These are phyloP conservation scores for Trypanosoma rangeli DNA, from an alignment of 208 protist species.

Conservation along the genomic window DNA sequence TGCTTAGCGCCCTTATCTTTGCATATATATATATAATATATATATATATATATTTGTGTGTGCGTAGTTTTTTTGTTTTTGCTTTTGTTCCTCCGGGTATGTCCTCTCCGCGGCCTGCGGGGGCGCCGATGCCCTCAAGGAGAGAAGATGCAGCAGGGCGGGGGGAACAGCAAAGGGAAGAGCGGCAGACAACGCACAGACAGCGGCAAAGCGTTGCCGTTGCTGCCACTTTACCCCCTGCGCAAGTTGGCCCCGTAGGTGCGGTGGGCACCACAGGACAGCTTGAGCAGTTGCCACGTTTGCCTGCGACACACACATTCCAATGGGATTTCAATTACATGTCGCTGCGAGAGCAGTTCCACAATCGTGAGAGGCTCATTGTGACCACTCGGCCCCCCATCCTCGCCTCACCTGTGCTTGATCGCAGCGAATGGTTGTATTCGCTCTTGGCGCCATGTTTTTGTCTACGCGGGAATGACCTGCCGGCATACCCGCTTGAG, in stretches of 20 bases:
- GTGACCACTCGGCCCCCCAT: constrained; percentile 32
- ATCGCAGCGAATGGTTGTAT: constrained; percentile 34
- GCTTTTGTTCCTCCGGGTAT: not conserved
- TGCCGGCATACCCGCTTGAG: not conserved
- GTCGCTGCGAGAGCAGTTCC: constrained; percentile 20
- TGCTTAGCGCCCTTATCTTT: too few species aligned
- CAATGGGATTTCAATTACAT: not conserved
- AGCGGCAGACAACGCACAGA: not conserved
- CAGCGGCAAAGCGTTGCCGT: too few species aligned
- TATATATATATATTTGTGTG: not conserved
- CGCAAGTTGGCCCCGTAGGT: not conserved
- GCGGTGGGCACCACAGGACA: not conserved
- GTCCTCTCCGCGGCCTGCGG: not conserved
- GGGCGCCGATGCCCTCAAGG: not conserved
- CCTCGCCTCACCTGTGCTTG: constrained; percentile 34
- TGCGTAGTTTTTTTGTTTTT: not conserved
- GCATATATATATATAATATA: not conserved
- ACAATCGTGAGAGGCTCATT: constrained; percentile 34
- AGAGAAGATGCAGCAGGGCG: not conserved
- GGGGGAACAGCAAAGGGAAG: not conserved
- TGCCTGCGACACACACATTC: not conserved
- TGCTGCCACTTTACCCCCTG: not conserved
- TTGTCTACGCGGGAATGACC: constrained; percentile 16
- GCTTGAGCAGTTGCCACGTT: not conserved
- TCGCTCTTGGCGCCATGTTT: constrained; percentile 28